Evolutionary conservation across 2,329 filamentous ascomycete species (phyloP).

Genomic region (Ceratocystis albifundus): DNA sequence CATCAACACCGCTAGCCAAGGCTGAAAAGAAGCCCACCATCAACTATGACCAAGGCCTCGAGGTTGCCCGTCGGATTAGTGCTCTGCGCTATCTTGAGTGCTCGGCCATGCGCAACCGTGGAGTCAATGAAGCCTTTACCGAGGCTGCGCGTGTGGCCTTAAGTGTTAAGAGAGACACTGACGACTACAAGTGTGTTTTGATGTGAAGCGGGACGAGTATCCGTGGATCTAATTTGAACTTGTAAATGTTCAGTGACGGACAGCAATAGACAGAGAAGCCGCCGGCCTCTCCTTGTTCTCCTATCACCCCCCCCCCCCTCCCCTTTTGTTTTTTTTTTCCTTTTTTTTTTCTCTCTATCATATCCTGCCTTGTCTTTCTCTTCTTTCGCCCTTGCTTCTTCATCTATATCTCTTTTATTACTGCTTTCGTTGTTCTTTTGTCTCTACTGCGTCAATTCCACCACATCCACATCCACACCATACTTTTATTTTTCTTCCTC

Average conservation of each 20-base stretch:
- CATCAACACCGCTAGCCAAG: conserved; percentile 26
- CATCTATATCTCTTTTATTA: background rate
- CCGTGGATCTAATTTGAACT: too few relatives aligned
- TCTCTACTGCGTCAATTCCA: background rate
- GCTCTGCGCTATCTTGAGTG: conserved; percentile 94
- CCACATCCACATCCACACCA: conserved; percentile 1
- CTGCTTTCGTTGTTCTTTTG: conserved; percentile 1
- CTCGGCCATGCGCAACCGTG: conserved; percentile 94
- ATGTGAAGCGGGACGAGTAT: conserved; percentile 37
- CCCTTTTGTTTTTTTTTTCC: background rate
- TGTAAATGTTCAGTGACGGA: too few relatives aligned
- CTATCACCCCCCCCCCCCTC: background rate
- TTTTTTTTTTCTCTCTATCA: conserved; percentile 1
- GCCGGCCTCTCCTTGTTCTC: background rate
- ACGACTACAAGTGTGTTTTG: conserved; percentile 48
- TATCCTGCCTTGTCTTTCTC: background rate
- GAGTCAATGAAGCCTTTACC: conserved; percentile 97
- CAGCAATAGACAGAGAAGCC: background rate
- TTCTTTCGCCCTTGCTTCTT: conserved; percentile 8
- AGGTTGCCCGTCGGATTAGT: conserved; percentile 81
- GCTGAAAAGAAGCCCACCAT: conserved; percentile 62
- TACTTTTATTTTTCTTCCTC: background rate
- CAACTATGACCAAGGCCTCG: conserved; percentile 80
- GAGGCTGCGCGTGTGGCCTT: conserved; percentile 92
- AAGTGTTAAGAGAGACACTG: conserved; percentile 54